Evolutionary conservation across 139 green algal genomes (phyloP).

Genomic region (Diplosphaera chodatii): DNA sequence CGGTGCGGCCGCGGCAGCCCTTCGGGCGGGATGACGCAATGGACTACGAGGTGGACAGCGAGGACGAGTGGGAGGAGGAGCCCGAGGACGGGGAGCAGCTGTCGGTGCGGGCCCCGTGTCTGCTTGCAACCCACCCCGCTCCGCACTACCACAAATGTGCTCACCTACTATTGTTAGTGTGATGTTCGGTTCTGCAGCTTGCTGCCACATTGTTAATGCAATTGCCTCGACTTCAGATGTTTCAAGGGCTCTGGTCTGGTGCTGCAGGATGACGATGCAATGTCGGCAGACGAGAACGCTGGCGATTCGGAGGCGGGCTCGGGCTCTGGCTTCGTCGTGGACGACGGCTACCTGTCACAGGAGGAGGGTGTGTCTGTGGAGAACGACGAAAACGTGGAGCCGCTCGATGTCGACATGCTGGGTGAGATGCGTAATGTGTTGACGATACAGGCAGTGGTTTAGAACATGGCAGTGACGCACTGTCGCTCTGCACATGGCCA

Average conservation of each 20-base stretch:
- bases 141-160: too few relatives aligned
- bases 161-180: not conserved
- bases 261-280: slow-evolving; percentile 14
- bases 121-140: not conserved
- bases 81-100: slow-evolving; percentile 50
- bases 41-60: slow-evolving; percentile 72
- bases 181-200: too few relatives aligned
- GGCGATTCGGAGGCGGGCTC: slow-evolving; percentile 48
- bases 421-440: not conserved
- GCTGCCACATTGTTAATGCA: too few relatives aligned
- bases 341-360: slow-evolving; percentile 64
- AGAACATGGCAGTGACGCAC: too few relatives aligned
- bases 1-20: slow-evolving; percentile 32
- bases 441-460: too few relatives aligned
- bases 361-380: slow-evolving; percentile 50
- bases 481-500: too few relatives aligned
- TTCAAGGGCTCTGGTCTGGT: not conserved
- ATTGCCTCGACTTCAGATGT: too few relatives aligned
- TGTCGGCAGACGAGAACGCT: slow-evolving; percentile 25
- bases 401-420: not conserved
- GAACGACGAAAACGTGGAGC: slow-evolving; percentile 28
- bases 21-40: slow-evolving; percentile 27
- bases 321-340: slow-evolving; percentile 55
- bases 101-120: slow-evolving; percentile 7
- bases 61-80: slow-evolving; percentile 79